phyloP scores from a whole-genome alignment of 257 asterid species.

The Solanum lignicaule region DNA sequence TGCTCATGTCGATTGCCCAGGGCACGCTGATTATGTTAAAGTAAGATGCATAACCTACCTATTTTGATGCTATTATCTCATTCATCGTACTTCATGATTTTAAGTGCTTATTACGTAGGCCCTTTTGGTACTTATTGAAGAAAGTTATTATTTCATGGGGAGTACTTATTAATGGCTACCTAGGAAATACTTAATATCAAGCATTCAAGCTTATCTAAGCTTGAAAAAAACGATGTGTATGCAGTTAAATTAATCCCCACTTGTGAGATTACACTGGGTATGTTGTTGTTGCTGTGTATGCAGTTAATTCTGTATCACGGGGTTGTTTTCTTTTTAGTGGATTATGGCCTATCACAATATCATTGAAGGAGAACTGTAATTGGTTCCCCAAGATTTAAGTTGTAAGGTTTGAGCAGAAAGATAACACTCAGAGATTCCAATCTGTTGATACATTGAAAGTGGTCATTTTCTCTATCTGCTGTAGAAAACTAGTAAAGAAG shows the following conservation, averaged over 20 bases:
- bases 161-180: neutral
- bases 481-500: neutral
- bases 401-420: neutral
- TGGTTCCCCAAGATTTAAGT: neutral
- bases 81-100: neutral
- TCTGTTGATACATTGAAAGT: neutral
- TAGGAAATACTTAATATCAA: neutral
- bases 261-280: neutral
- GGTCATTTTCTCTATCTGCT: neutral
- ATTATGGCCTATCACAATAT: neutral
- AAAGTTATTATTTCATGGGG: neutral
- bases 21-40: constrained; percentile 95
- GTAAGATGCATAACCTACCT: constrained; percentile 24
- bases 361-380: neutral
- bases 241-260: neutral
- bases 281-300: neutral
- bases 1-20: constrained; percentile 98
- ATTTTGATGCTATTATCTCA: neutral
- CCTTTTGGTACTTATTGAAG: neutral
- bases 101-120: neutral
- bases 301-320: neutral
- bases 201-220: neutral
- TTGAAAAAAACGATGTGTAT: neutral
- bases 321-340: neutral
- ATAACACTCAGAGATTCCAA: neutral